Evolutionary conservation across 768 basidiomycete species (phyloP).

Genomic region (Boletus insuetus): DNA sequence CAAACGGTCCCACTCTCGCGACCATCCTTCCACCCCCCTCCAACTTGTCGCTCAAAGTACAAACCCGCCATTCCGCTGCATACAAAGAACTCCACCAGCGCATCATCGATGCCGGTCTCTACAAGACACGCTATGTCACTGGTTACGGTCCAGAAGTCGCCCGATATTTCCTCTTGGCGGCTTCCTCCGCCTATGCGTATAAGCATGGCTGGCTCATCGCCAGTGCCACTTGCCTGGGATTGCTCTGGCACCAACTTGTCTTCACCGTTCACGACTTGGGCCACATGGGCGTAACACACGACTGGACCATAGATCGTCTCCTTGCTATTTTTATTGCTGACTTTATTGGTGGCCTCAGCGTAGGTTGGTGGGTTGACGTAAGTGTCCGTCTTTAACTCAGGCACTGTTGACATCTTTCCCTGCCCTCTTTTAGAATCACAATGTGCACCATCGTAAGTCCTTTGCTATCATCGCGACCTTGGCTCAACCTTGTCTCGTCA

Average conservation of each 20-base stretch:
- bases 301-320: slow-evolving; percentile 78
- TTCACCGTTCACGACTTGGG: slow-evolving; percentile 94
- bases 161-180: slow-evolving; percentile 71
- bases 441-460: slow-evolving; percentile 88
- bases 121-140: slow-evolving; percentile 75
- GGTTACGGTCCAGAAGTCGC: slow-evolving; percentile 88
- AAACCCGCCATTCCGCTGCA: slow-evolving; percentile 68
- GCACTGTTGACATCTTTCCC: slow-evolving; percentile 4
- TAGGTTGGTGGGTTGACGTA: slow-evolving; percentile 98
- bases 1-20: slow-evolving; percentile 40
- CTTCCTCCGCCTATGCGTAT: slow-evolving; percentile 61
- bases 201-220: slow-evolving; percentile 58
- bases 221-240: slow-evolving; percentile 80
- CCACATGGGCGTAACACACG: slow-evolving; percentile 89
- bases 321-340: slow-evolving; percentile 79
- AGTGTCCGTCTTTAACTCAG: slow-evolving; percentile 36
- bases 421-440: slow-evolving; percentile 68
- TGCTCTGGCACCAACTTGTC: slow-evolving; percentile 93
- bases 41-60: slow-evolving; percentile 51
- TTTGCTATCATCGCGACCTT: background rate
- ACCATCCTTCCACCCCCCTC: slow-evolving; percentile 55
- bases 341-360: slow-evolving; percentile 87
- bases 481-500: slow-evolving; percentile 30
- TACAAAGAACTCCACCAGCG: slow-evolving; percentile 78
- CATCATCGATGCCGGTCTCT: slow-evolving; percentile 77